Evolutionary conservation across 164 flowering plant genomes (phyloP), one percentile per base, ranked within the genome.

Genomic region (Litsea cubeba): DNA sequence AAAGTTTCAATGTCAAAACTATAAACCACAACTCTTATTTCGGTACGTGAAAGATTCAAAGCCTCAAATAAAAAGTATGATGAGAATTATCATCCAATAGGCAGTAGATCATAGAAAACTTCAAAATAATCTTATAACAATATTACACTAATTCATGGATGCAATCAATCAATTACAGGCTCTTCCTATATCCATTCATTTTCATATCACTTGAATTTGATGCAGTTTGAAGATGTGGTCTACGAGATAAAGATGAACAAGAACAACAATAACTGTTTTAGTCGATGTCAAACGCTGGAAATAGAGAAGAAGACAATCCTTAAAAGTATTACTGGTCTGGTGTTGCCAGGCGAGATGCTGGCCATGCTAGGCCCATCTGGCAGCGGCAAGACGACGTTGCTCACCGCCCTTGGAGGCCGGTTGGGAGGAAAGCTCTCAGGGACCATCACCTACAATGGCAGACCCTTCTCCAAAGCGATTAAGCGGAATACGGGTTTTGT

Each of bases 311-410:
- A 81, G 70, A 7, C n/a, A 7, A 89, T 92, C 62, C 68, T 92
- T 24, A 92, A 87, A 30, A 88, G 90, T 0, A 40, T 90, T 14
- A 60, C 88, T 0, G 97, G 97, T n/a, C 49, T 76, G 1, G 91
- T 90, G n/a, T 46, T 30, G 0, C 97, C 97, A 2, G 95, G 95
- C 1, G 97, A 92, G 72, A 83, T 92, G 81, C 77, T 92, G 15
- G 97, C 95, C 58, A 84, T 90, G 88, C 64, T 90, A n/a, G 97
- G 97, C 30, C 97, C 97, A 0, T 92, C 97, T 0, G 97, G 97
- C 60, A 85, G 93, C 26, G 97, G 97, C 74, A 92, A 92, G 79
- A 91, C 97, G 10, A 91, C 94, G 0, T 83, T 89, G 0, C 71
- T 92, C 2, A 87, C 93, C 0, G 96, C 93, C 3, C 73, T 92